phyloP scores from a whole-genome alignment of 352 stramenopile species.

The Phytophthora pluvialis region DNA sequence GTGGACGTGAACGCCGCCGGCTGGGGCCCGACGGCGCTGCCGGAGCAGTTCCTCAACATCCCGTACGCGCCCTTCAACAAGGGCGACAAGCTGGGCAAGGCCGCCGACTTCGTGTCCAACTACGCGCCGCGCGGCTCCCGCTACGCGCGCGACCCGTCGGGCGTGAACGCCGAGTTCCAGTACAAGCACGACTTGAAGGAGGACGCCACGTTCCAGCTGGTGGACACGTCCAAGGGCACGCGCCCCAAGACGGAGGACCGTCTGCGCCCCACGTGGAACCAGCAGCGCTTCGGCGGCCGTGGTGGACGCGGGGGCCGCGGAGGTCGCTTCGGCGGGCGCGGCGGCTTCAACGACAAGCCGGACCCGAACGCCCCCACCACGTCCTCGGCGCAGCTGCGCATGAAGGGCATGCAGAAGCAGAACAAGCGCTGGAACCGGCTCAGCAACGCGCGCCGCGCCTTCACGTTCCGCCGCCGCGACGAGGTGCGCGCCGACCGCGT shows the following conservation, averaged over 20 bases:
- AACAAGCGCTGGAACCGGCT: slow-evolving; percentile 88
- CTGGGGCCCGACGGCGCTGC: slow-evolving; percentile 87
- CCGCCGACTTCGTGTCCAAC: slow-evolving; percentile 93
- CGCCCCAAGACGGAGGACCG: slow-evolving; percentile 80
- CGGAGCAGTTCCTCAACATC: slow-evolving; percentile 92
- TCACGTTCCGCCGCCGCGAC: slow-evolving; percentile 66
- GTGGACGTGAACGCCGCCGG: slow-evolving; percentile 86
- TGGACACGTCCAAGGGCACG: slow-evolving; percentile 93
- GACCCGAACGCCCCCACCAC: slow-evolving; percentile 52
- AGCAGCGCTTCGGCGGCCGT: slow-evolving; percentile 80
- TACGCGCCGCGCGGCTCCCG: slow-evolving; percentile 63
- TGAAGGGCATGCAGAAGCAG: slow-evolving; percentile 89
- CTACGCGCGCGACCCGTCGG: slow-evolving; percentile 76
- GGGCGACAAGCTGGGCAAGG: slow-evolving; percentile 94
- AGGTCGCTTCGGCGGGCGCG: slow-evolving; percentile 18
- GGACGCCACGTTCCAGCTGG: slow-evolving; percentile 92
- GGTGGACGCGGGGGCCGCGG: slow-evolving; percentile 50
- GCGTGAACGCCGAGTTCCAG: slow-evolving; percentile 93
- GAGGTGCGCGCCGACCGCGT: slow-evolving; percentile 84
- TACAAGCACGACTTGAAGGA: slow-evolving; percentile 94
- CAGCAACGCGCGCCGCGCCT: slow-evolving; percentile 77
- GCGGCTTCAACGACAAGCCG: slow-evolving; percentile 42
- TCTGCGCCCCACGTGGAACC: slow-evolving; percentile 84
- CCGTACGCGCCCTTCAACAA: slow-evolving; percentile 97
- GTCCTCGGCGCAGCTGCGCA: slow-evolving; percentile 66